Base-by-base conservation (phyloP, 305 asterid species). In the Fraxinus ornus region DNA sequence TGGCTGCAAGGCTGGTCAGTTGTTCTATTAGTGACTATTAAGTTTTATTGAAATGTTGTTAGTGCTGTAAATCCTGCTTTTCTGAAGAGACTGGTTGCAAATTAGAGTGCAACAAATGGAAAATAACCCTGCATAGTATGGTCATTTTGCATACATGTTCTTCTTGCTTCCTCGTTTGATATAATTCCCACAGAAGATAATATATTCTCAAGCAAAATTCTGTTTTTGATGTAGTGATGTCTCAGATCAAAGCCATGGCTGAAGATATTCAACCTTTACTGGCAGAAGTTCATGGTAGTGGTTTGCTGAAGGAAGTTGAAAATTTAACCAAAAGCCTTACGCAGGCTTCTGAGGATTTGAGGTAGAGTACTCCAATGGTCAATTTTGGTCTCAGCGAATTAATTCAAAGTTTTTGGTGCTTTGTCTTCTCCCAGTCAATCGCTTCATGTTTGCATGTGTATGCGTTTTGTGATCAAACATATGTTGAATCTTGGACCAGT, bases 161-260 rank as follows among this genome's bases (percentile, higher is more conserved):
- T 3, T 80, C 76, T 78, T 80, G 68, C 81, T 68, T 62, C 49
- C 62, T 79, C 32, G 52, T 22, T 80, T 80, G 71, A 39, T 21
- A 44, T 79, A 79, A 60, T 83, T 78, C 17, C 22, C 57, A 28
- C 85, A 78, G 64, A 32, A 19, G 75, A 83, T 75, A 85, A 80
- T 85, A 76, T 79, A 84, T 92, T 87, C 91, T 92, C 93, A 89
- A 90, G 92, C 93, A 75, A 86, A 78, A 77, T 88, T 83, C 87
- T 83, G 89, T 87, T 80, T 90, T 88, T 88, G 94, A 89, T 92
- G 91, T 90, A 89, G 94, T 90, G 92, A 88, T 88, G 84, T 89
- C 92, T 88, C 98, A 96, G 99, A 93, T 96, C 83, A 87, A 91
- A 89, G 97, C 97, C 92, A 89, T 96, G 92, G 94, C 98, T 84